Evolutionary conservation across 2,329 filamentous ascomycete genomes (phyloP), one percentile per base, ranked within the genome.

Genomic region (Talaromyces albobiverticillius): DNA sequence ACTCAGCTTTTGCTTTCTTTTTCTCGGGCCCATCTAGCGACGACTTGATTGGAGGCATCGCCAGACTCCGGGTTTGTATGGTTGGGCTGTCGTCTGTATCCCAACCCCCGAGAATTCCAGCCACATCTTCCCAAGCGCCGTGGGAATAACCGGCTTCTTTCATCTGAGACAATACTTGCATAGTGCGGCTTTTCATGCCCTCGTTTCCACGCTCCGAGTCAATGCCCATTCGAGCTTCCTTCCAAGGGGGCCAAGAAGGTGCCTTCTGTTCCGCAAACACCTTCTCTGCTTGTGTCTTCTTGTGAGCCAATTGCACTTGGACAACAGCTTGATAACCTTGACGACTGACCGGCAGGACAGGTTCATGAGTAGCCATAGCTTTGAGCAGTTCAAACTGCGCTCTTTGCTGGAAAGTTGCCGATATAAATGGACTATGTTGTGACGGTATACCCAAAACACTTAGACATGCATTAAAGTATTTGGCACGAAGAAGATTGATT

Each of bases 181-280:
- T 76, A n/a, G 82, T 82, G 53, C 80, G 78, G 53, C 82, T 84
- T 26, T 73, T 73, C 56, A 82, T 82, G 55, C 82, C 78, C 38
- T 82, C 78, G 43, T 78, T 76, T 10, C 76, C 79, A 52, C 82
- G 79, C 13, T 76, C 72, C n/a, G 77, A 75, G 62, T 87, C 83
- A 62, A 86, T 81, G 1, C 81, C 82, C 14, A 81, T 78, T 51
- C 76, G 81, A 45, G 83, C 79, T 62, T 82, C 78, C 64, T 84
- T 85, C 82, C 83, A 87, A 0, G 84, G 84, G 13, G 84, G 84
- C 84, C 84, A 87, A 7, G 81, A 82, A 8, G 76, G 69, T 2
- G 81, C 76, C 69, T 86, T 84, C 18, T 85, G 70, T 42, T 74
- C 70, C 2, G 82, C 82, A 76, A 82, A 86, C 55, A 81, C 74